Conservation (phyloP, 805 yeast species). For the Wickerhamomyces chambardii region DNA sequence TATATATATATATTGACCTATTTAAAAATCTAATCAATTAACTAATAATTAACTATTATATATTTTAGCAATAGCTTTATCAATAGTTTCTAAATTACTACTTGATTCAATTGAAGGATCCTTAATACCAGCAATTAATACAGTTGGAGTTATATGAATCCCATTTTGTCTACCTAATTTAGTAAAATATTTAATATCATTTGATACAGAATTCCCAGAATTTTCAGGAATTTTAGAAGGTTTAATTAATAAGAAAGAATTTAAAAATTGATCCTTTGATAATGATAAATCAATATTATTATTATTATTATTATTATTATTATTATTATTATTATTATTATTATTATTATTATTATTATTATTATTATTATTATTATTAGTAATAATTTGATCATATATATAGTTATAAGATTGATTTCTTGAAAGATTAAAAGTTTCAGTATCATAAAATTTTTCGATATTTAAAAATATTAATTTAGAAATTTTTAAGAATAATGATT, state of each 20-base stretch:
- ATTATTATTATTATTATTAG: conserved; percentile 21
- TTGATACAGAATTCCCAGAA: conserved; percentile 47
- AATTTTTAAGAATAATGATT: conserved; percentile 47
- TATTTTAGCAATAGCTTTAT: conserved; percentile 1
- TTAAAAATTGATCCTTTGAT: conserved; percentile 22
- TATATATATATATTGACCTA: too few relatives aligned
- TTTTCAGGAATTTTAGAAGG: conserved; percentile 29
- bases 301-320: too few relatives aligned
- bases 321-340: too few relatives aligned
- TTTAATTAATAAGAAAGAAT: conserved; percentile 17
- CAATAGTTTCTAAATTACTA: conserved; percentile 34
- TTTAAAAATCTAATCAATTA: too few relatives aligned
- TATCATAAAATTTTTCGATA: conserved; percentile 51
- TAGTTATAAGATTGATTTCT: conserved; percentile 47
- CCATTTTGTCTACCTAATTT: conserved; percentile 69
- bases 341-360: conserved; percentile 18
- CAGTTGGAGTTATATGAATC: conserved; percentile 81
- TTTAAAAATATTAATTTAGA: conserved; percentile 47
- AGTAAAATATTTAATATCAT: conserved; percentile 67
- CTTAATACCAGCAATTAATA: conserved; percentile 58
- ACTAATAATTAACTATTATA: too few relatives aligned
- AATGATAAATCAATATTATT: too few relatives aligned
- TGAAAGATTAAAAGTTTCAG: conserved; percentile 40
- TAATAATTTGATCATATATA: conserved; percentile 41
- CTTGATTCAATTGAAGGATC: conserved; percentile 54